Evolutionary conservation across 371 early-diverging fungal genomes (phyloP).

Genomic region (Chytridium lagenaria): DNA sequence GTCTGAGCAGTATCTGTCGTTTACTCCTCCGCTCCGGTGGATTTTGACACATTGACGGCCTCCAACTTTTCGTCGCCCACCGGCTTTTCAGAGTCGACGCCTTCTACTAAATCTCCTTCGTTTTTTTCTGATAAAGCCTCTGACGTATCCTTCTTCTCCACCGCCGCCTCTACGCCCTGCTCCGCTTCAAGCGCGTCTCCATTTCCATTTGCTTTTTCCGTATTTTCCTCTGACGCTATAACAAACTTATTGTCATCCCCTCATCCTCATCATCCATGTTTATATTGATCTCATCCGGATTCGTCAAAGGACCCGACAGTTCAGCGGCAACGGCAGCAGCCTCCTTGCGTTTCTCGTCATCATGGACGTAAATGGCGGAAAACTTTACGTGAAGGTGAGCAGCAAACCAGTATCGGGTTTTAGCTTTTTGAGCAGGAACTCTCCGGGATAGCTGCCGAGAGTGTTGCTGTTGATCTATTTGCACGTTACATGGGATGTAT

Average conservation of each 20-base stretch:
- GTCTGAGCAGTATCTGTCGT: too few relatives aligned
- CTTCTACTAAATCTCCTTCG: too few relatives aligned
- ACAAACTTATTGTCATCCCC: too few relatives aligned
- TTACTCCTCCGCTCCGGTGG: too few relatives aligned
- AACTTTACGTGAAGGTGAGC: conserved; percentile 91
- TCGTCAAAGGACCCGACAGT: conserved; percentile 33
- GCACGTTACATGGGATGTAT: neutral
- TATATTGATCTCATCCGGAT: conserved; percentile 72
- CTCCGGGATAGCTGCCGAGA: conserved; percentile 77
- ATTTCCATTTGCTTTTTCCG: too few relatives aligned
- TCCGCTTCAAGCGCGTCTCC: neutral
- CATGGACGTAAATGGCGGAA: conserved; percentile 71
- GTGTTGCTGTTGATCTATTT: conserved; percentile 64
- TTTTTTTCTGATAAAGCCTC: too few relatives aligned
- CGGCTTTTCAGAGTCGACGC: too few relatives aligned
- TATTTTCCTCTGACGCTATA: too few relatives aligned
- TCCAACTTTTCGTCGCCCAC: too few relatives aligned
- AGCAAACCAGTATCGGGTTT: conserved; percentile 91
- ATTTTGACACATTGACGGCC: too few relatives aligned
- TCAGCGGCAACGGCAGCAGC: neutral
- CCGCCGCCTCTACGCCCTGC: too few relatives aligned
- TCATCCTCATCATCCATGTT: conserved; percentile 40
- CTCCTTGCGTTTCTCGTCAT: conserved; percentile 28
- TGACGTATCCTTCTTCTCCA: too few relatives aligned
- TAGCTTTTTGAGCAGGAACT: conserved; percentile 70